Base-by-base conservation (phyloP, 2,329 filamentous ascomycete species). In the Talaromyces sp. region DNA sequence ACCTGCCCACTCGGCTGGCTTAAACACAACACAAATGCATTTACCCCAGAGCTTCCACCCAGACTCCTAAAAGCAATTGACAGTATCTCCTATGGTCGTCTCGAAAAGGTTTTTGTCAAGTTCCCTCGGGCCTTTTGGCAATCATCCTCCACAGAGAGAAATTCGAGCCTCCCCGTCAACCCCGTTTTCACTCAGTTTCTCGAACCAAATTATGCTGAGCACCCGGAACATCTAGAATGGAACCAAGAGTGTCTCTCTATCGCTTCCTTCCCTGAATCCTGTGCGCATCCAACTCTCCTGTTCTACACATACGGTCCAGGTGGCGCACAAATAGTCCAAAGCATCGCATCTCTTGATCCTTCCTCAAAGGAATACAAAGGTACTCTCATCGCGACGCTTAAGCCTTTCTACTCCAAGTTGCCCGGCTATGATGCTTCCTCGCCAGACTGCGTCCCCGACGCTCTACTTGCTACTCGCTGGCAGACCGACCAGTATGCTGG, bases 91-190 rank as follows among this genome's bases (percentile, higher is more conserved):
- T 80, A 78, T 56, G 77, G 78, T 52, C 65, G 70, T 16, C 63
- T 76, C 1, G 78, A 81, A 60, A 78, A 77, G 54, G 66, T 80
- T 16, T 81, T 80, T 67, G 80, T 91, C 37, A 88, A 82, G 33
- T 96, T 96, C 62, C 85, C 88, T 0, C 77, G 73, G 10, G 85
- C 90, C 0, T 96, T 92, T 69, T 96, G 91, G 91, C 76, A 84
- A 66, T 51, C 66, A 64, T n/a, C 17, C 4, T 35, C 16, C 24
- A 37, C 20, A 35, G 17, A 10, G 62, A 51, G 56, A 4, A 56
- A 52, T 32, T 45, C 45, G 30, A 54, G 19, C 1, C 3, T 42
- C 33, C 64, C 60, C 71, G 27, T 69, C 71, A 10, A 41, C 76
- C 80, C 86, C 4, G 85, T 87, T 20, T 92, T 93, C 71, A 86